Conservation (phyloP, 2,329 filamentous ascomycete genomes). For the Paramyrothecium sp. region DNA sequence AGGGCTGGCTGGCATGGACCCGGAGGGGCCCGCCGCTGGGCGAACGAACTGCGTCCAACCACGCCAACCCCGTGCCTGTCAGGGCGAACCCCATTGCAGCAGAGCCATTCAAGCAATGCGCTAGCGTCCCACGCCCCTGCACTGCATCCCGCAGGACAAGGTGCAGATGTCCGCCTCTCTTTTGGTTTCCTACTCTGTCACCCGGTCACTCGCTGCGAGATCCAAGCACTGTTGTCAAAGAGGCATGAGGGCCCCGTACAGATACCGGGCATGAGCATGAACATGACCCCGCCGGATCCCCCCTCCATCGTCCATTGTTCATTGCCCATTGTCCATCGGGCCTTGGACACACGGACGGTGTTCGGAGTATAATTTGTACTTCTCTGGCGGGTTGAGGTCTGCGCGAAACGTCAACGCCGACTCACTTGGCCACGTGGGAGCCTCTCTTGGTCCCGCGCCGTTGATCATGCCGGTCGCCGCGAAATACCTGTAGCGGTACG, state of each 20-base stretch:
- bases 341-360: too few species aligned
- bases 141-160: too few species aligned
- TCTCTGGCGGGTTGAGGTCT: background rate
- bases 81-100: constrained; percentile 21
- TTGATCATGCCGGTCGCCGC: background rate
- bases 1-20: background rate
- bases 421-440: background rate
- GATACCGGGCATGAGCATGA: too few species aligned
- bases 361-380: too few species aligned
- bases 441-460: background rate
- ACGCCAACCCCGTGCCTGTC: constrained; percentile 26
- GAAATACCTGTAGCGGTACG: background rate
- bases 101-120: background rate
- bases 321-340: background rate
- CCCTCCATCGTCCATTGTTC: background rate
- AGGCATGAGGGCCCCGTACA: too few species aligned
- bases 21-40: constrained; percentile 5
- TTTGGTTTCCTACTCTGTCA: too few species aligned
- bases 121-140: constrained; percentile 12
- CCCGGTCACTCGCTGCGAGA: background rate
- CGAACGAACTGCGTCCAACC: constrained; percentile 26
- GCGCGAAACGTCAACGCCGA: background rate
- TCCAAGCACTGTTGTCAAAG: too few species aligned
- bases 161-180: too few species aligned
- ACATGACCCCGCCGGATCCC: background rate